These are phyloP conservation scores for Yamadazyma trypodendri DNA, from an alignment of 1,139 yeast genomes.

Conservation along the genomic window DNA sequence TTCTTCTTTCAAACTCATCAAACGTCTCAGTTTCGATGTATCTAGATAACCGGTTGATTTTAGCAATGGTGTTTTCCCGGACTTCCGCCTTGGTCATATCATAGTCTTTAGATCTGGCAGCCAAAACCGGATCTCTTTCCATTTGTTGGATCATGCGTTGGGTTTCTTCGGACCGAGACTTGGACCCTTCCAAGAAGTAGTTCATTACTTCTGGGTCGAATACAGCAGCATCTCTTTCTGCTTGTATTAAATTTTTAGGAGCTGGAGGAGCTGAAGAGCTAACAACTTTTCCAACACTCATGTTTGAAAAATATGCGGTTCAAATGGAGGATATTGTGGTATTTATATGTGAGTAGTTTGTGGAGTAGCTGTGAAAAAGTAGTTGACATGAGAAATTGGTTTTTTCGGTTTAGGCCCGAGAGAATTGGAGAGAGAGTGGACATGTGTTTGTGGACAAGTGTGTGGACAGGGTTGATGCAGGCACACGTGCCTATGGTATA, in stretches of 20 bases:
- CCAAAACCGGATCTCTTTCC: slow-evolving; percentile 51
- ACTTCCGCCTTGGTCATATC: slow-evolving; percentile 42
- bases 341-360: slow-evolving; percentile 8
- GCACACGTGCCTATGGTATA: too few species aligned
- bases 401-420: too few species aligned
- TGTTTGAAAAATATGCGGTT: neutral
- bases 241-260: slow-evolving; percentile 35
- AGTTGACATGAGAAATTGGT: neutral
- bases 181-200: slow-evolving; percentile 46
- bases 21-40: slow-evolving; percentile 47
- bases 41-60: slow-evolving; percentile 43
- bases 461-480: too few species aligned
- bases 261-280: slow-evolving; percentile 28
- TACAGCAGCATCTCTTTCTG: slow-evolving; percentile 33
- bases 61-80: slow-evolving; percentile 41
- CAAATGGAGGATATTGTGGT: neutral
- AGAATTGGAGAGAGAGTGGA: too few species aligned
- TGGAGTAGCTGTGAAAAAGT: slow-evolving; percentile 10
- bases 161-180: slow-evolving; percentile 33
- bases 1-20: slow-evolving; percentile 40
- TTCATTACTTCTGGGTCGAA: slow-evolving; percentile 48
- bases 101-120: slow-evolving; percentile 37
- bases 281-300: slow-evolving; percentile 15
- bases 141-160: slow-evolving; percentile 41
- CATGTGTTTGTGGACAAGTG: too few species aligned